These are phyloP conservation scores for Pythium dissotocum DNA, from an alignment of 352 stramenopile genomes.

Conservation along the genomic window DNA sequence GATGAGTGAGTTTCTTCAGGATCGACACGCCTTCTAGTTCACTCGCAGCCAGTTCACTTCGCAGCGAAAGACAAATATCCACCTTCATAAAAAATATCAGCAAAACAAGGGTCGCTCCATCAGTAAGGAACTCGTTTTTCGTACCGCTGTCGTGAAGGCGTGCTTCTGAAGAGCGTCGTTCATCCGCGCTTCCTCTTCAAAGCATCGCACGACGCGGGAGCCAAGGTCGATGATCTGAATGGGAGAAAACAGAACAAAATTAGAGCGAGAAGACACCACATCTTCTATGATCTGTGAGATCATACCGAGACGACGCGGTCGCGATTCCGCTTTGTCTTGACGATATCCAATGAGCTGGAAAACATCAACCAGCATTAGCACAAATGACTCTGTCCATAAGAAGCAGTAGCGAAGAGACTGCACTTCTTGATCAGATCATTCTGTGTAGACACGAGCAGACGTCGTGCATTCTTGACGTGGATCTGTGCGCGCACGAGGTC, in stretches of 20 bases:
- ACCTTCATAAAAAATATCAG: constrained; percentile 36
- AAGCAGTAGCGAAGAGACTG: background rate
- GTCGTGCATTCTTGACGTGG: constrained; percentile 85
- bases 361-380: background rate
- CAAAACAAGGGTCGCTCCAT: background rate
- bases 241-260: background rate
- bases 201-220: constrained; percentile 50
- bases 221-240: constrained; percentile 63
- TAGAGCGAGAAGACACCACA: background rate
- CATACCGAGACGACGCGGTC: constrained; percentile 70
- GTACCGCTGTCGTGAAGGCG: constrained; percentile 67
- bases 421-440: constrained; percentile 75
- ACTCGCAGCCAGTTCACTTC: constrained; percentile 41
- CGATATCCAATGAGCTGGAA: constrained; percentile 70
- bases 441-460: constrained; percentile 68
- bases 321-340: constrained; percentile 82
- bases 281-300: background rate
- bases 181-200: constrained; percentile 80
- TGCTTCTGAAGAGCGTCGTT: constrained; percentile 61
- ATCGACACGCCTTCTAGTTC: constrained; percentile 60
- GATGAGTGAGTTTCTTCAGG: constrained; percentile 57
- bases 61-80: constrained; percentile 68
- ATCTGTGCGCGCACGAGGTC: constrained; percentile 84
- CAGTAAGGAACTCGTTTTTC: constrained; percentile 12
- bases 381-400: background rate